Conservation (phyloP, 1,284 basidiomycete species). For the Papiliotrema nemorosa region DNA sequence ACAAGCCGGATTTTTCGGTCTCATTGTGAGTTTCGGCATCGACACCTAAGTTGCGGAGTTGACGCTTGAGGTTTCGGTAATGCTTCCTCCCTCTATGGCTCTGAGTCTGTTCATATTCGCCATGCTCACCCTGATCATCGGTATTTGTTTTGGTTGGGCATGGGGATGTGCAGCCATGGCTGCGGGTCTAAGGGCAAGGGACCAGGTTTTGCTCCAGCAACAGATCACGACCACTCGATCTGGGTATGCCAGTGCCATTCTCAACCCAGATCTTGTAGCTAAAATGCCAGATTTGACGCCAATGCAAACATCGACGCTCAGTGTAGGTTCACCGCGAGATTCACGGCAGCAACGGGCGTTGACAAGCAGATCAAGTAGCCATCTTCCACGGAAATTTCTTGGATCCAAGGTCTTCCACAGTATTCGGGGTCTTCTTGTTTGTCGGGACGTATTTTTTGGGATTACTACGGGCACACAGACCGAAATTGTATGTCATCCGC, state of each 20-base stretch:
- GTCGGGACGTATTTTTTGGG: constrained; percentile 62
- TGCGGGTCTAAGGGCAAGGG: constrained; percentile 59
- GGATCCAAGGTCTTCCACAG: constrained; percentile 57
- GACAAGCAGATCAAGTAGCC: constrained; percentile 46
- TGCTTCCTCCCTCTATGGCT: constrained; percentile 45
- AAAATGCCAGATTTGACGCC: constrained; percentile 49
- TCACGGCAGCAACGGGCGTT: not conserved
- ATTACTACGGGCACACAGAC: constrained; percentile 59
- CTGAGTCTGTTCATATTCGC: constrained; percentile 44
- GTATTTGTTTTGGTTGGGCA: constrained; percentile 70
- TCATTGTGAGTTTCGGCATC: constrained; percentile 16
- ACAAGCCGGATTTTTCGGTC: constrained; percentile 40
- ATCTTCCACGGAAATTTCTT: constrained; percentile 67
- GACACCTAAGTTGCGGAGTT: no score
- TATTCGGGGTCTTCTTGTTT: constrained; percentile 69
- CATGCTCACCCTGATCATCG: constrained; percentile 56
- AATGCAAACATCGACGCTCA: constrained; percentile 56
- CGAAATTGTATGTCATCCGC: constrained; percentile 53
- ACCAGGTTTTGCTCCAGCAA: constrained; percentile 54
- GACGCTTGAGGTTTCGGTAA: constrained; percentile 19
- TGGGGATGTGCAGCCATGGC: constrained; percentile 69
- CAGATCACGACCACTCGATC: constrained; percentile 54
- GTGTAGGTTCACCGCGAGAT: constrained; percentile 33
- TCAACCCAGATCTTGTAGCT: not conserved
- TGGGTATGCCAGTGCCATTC: constrained; percentile 42